Percentiles rank a stretch among this genome's conserved stretches.
Conservation (phyloP, 2,329 filamentous ascomycete genomes). For the Cercospora janseana region DNA sequence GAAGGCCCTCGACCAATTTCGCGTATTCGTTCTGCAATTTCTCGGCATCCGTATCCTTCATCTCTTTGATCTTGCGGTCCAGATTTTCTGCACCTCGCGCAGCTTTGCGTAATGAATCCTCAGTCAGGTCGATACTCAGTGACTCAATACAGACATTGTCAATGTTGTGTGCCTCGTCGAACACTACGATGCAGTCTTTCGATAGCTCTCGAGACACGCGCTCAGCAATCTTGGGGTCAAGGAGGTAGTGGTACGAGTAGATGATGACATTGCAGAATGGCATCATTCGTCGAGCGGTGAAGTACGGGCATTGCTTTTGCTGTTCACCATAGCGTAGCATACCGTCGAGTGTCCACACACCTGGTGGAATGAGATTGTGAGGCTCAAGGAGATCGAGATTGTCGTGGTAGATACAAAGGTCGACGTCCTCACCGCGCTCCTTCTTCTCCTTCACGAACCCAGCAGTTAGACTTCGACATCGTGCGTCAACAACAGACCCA, state of each 20-base stretch:
- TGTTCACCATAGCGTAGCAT: conserved; percentile 87
- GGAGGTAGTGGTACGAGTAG: conserved; percentile 96
- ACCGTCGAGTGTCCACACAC: conserved; percentile 92
- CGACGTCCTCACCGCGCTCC: conserved; percentile 88
- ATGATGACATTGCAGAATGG: conserved; percentile 99
- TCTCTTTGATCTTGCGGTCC: conserved; percentile 85
- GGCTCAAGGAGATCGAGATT: conserved; percentile 94
- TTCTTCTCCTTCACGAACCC: conserved; percentile 98
- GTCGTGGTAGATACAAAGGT: conserved; percentile 96
- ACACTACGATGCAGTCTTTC: conserved; percentile 97
- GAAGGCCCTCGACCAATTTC: conserved; percentile 87
- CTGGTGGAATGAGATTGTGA: conserved; percentile 89
- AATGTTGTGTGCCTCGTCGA: conserved; percentile 98
- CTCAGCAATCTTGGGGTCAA: conserved; percentile 97
- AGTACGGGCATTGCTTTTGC: conserved; percentile 96
- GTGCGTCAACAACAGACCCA: conserved; percentile 87
- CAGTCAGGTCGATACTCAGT: conserved; percentile 91
- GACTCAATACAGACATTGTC: conserved; percentile 99
- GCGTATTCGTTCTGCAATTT: conserved; percentile 94
- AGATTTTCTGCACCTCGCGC: conserved; percentile 87
- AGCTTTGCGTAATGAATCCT: conserved; percentile 88
- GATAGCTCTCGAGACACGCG: conserved; percentile 91
- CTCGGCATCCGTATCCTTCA: conserved; percentile 92
- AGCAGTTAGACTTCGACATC: conserved; percentile 90
- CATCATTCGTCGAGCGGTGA: conserved; percentile 97